phyloP scores from a whole-genome alignment of 495 filamentous ascomycete species.

The Podospora conica region DNA sequence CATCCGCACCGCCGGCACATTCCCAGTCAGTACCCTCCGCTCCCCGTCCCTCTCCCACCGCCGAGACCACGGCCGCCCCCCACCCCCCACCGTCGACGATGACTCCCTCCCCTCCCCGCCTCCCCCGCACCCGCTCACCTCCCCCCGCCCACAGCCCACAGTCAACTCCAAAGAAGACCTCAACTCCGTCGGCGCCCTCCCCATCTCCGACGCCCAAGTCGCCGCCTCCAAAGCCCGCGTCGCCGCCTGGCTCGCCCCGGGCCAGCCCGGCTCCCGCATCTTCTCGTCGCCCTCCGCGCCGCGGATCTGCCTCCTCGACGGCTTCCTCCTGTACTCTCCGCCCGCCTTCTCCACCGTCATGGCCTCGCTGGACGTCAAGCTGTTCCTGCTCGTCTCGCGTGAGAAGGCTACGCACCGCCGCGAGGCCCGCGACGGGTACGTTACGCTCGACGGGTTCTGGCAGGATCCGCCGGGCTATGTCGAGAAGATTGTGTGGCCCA shows the following conservation, averaged over 20 bases:
- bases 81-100: neutral
- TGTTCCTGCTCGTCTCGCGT: conserved; percentile 66
- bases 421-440: conserved; percentile 73
- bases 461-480: conserved; percentile 89
- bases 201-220: conserved; percentile 38
- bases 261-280: conserved; percentile 29
- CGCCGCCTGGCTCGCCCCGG: conserved; percentile 33
- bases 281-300: conserved; percentile 32
- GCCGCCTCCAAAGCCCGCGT: conserved; percentile 34
- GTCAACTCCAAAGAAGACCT: conserved; percentile 71
- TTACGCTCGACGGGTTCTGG: conserved; percentile 89
- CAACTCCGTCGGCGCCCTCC: conserved; percentile 52
- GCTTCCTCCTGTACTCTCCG: conserved; percentile 71
- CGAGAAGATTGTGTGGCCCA: conserved; percentile 91
- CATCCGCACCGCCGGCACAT: conserved; percentile 57
- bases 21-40: conserved; percentile 44
- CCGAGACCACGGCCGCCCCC: conserved; percentile 12
- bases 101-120: conserved; percentile 24
- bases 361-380: conserved; percentile 57
- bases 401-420: conserved; percentile 57
- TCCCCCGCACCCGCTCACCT: conserved; percentile 9
- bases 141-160: conserved; percentile 36
- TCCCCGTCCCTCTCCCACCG: conserved; percentile 16
- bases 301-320: conserved; percentile 60
- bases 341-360: conserved; percentile 39